Conservation (phyloP, 2,329 filamentous ascomycete genomes). For the Cytospora schulzeri region DNA sequence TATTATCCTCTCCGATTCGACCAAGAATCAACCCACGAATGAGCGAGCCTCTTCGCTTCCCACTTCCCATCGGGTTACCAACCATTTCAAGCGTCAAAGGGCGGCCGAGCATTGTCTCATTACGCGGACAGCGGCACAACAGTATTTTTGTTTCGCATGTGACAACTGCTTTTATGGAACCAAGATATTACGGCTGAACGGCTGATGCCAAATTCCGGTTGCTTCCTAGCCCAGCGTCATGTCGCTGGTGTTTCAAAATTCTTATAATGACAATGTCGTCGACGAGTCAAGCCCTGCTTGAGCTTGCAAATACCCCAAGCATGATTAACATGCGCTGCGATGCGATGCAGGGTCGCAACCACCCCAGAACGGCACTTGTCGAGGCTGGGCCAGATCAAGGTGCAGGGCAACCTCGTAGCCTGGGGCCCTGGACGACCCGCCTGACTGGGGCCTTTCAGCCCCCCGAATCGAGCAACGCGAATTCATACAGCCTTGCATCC, state of each 20-base stretch:
- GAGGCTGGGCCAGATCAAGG: conserved; percentile 16
- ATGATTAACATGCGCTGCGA: conserved; percentile 9
- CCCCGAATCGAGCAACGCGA: conserved; percentile 5
- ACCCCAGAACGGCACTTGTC: conserved; percentile 24
- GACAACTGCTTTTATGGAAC: background rate
- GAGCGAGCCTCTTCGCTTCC: background rate
- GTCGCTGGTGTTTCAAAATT: conserved; percentile 7
- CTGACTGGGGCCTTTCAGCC: background rate
- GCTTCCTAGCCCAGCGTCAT: conserved; percentile 9
- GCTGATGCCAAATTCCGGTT: conserved; percentile 8
- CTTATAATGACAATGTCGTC: conserved; percentile 4
- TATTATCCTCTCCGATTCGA: conserved; percentile 21
- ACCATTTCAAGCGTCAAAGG: background rate
- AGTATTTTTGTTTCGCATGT: background rate
- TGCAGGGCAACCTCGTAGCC: conserved; percentile 19
- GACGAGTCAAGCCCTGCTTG: background rate
- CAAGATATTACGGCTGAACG: background rate
- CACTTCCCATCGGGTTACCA: background rate
- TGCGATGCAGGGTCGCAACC: conserved; percentile 18
- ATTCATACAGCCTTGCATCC: conserved; percentile 1
- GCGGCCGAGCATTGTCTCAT: background rate
- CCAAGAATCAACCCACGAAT: conserved; percentile 7
- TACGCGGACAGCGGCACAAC: background rate
- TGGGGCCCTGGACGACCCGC: background rate
- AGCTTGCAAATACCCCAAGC: background rate